These are phyloP conservation scores for Leccinum obscurum DNA, from an alignment of 768 basidiomycete genomes.

Conservation along the genomic window DNA sequence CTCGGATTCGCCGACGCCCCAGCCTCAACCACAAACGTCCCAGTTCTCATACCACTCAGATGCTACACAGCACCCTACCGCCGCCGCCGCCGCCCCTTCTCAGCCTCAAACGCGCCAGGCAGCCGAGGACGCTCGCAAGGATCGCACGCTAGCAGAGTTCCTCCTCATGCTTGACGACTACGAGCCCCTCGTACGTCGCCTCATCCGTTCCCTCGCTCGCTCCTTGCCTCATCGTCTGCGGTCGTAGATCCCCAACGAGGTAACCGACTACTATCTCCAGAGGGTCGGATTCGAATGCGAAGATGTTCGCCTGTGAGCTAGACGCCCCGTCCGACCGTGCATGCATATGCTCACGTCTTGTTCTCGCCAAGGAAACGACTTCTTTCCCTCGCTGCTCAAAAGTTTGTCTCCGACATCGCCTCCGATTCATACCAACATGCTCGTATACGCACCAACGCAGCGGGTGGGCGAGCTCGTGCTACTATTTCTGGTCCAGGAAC, in stretches of 20 bases:
- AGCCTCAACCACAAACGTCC: constrained; percentile 27
- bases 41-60: constrained; percentile 26
- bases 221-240: background rate
- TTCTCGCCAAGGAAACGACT: constrained; percentile 74
- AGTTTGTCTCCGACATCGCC: constrained; percentile 96
- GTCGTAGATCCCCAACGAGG: constrained; percentile 90
- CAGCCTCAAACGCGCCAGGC: constrained; percentile 61
- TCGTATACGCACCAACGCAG: constrained; percentile 87
- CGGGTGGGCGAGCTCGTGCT: constrained; percentile 67
- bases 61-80: constrained; percentile 20
- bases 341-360: constrained; percentile 1
- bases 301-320: constrained; percentile 82
- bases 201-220: background rate
- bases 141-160: constrained; percentile 89
- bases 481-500: constrained; percentile 57
- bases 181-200: constrained; percentile 76
- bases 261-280: constrained; percentile 97
- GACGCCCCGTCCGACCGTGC: constrained; percentile 1
- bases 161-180: constrained; percentile 96
- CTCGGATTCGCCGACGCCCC: constrained; percentile 35
- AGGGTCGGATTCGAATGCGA: constrained; percentile 94
- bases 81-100: constrained; percentile 15
- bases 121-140: constrained; percentile 81
- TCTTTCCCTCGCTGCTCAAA: constrained; percentile 93
- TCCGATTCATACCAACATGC: constrained; percentile 98